Evolutionary conservation across 371 early-diverging fungal species (phyloP), one percentile per base, ranked within the genome.

Genomic region (Syncephalastrum sp.): DNA sequence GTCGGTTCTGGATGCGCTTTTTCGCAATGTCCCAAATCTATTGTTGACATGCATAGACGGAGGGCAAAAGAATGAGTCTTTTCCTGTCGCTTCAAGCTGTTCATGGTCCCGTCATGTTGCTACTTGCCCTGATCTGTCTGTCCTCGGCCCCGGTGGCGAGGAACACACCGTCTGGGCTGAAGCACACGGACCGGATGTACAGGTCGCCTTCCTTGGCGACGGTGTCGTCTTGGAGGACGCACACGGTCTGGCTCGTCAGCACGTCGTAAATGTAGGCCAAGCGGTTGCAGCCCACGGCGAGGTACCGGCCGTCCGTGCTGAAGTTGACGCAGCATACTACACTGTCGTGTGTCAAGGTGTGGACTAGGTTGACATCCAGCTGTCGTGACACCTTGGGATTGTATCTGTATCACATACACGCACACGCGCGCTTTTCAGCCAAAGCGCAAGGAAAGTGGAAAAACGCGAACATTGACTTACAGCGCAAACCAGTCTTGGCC

Each of bases 121-220:
- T 21, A 59, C 72, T 60, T 76, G 93, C 86, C 51, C 97, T 87
- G 60, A 98, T 93, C 57, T 92, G 87, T 60, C 88, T 93, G 69
- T 99, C 99, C 72, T 98, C 97, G 14, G 96, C 97, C 42, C 99
- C 99, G 1, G 99, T 95, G 5, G 98, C 99, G 42, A 99, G 79
- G 57, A 68, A 90, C 50, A 81, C 85, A 57, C 92, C 91, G 67
- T 97, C 97, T 8, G 96, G 96, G 59, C 95, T 94, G 65, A 99
- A 99, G 74, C 94, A 94, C 27, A 98, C 96, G 3, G 95, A 91
- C 44, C 98, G 90, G 67, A 98, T 94, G 62, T 98, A 98, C 42
- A 95, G 70, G 75, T 97, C 97, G 7, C 70, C 70, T 58, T 89
- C 86, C 60, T 84, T 89, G 50, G 84, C 79, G 4, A 84, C 87